phyloP scores from a whole-genome alignment of 2,329 filamentous ascomycete species.

The Monilinia fructicola region DNA sequence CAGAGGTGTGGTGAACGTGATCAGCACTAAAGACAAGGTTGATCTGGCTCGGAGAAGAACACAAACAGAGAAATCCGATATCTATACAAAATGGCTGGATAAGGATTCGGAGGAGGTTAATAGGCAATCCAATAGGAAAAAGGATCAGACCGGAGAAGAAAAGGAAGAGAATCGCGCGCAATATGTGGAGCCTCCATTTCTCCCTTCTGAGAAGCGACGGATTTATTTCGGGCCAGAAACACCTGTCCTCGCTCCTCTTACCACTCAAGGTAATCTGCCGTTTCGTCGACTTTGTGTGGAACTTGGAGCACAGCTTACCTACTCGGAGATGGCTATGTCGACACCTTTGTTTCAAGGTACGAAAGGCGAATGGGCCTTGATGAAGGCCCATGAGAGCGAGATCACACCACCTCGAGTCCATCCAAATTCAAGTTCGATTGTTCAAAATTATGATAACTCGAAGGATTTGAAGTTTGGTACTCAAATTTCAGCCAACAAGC shows the following conservation, averaged over 20 bases:
- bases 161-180: slow-evolving; percentile 71
- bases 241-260: slow-evolving; percentile 88
- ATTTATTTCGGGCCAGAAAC: slow-evolving; percentile 95
- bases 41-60: slow-evolving; percentile 71
- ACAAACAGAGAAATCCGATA: slow-evolving; percentile 69
- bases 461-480: slow-evolving; percentile 86
- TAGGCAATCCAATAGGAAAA: slow-evolving; percentile 49
- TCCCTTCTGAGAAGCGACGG: slow-evolving; percentile 87
- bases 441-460: slow-evolving; percentile 76
- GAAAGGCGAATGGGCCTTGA: slow-evolving; percentile 89
- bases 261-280: slow-evolving; percentile 93
- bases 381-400: slow-evolving; percentile 90
- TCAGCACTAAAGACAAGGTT: slow-evolving; percentile 68
- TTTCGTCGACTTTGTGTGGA: slow-evolving; percentile 89
- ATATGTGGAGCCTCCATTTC: slow-evolving; percentile 83
- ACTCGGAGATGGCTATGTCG: slow-evolving; percentile 97
- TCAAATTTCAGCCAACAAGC: slow-evolving; percentile 90
- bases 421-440: slow-evolving; percentile 48
- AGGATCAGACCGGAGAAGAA: slow-evolving; percentile 44
- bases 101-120: slow-evolving; percentile 55
- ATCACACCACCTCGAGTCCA: slow-evolving; percentile 67
- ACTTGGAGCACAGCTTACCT: slow-evolving; percentile 87
- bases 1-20: slow-evolving; percentile 71
- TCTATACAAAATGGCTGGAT: slow-evolving; percentile 76
- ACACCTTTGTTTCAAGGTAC: slow-evolving; percentile 85